A percentile compares a stretch with the other conserved stretches of the same genome.
Conservation (phyloP, 2,329 filamentous ascomycete species). For the Scytalidium lignicola region DNA sequence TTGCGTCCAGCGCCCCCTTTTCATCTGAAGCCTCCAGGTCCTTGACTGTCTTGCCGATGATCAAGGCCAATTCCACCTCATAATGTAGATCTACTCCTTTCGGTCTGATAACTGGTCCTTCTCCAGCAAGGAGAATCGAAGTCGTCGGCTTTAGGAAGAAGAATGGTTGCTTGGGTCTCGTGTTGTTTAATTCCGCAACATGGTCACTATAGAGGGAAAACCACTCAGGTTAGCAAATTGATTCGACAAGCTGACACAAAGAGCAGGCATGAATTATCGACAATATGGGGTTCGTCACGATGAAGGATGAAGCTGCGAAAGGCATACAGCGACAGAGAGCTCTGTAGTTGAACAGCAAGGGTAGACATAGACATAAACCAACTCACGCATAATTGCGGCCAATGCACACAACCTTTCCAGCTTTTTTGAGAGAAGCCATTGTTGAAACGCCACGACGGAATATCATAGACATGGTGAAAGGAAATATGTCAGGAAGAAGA, state of each 20-base stretch:
- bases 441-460: slow-evolving; percentile 27
- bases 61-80: slow-evolving; percentile 87
- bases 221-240: slow-evolving; percentile 4
- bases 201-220: slow-evolving; percentile 63
- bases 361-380: slow-evolving; percentile 4
- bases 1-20: slow-evolving; percentile 71
- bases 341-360: background rate
- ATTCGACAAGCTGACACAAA: too few species aligned
- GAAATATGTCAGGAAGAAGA: background rate
- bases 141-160: slow-evolving; percentile 97
- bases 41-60: slow-evolving; percentile 76
- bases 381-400: slow-evolving; percentile 91
- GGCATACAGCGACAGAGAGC: background rate
- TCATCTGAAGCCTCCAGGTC: slow-evolving; percentile 73
- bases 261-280: too few species aligned
- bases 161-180: slow-evolving; percentile 88
- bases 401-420: slow-evolving; percentile 68
- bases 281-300: too few species aligned
- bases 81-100: slow-evolving; percentile 83
- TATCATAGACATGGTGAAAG: slow-evolving; percentile 4
- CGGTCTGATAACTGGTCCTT: slow-evolving; percentile 77
- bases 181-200: slow-evolving; percentile 84
- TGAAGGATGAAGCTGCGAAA: slow-evolving; percentile 1
- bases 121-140: slow-evolving; percentile 73
- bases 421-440: slow-evolving; percentile 44